Percentiles rank a stretch among this genome's conserved stretches.
phyloP scores from a whole-genome alignment of 2,329 filamentous ascomycete species.

The Paramyrothecium roridum region DNA sequence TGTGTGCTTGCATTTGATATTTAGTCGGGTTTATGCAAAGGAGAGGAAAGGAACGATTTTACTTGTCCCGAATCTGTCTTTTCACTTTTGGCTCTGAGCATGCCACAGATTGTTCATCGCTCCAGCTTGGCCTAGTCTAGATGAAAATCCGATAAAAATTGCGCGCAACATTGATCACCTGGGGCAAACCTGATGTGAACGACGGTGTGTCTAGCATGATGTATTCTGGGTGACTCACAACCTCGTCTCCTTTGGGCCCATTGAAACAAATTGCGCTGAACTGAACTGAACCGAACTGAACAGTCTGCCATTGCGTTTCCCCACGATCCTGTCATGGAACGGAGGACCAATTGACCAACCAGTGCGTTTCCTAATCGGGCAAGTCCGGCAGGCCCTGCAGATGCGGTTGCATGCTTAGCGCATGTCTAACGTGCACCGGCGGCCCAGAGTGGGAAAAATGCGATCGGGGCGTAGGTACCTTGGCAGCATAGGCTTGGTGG shows the following conservation, averaged over 20 bases:
- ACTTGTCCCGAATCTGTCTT: background rate
- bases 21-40: background rate
- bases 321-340: no score
- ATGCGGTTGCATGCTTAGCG: constrained; percentile 6
- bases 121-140: constrained; percentile 11
- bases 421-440: background rate
- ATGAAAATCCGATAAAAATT: constrained; percentile 8
- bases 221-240: no score
- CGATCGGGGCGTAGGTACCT: background rate
- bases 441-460: no score
- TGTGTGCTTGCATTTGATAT: background rate
- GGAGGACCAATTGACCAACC: background rate
- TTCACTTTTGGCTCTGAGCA: constrained; percentile 16
- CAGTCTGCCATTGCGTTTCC: no score
- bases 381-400: constrained; percentile 14
- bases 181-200: no score
- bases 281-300: no score
- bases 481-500: background rate
- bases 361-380: constrained; percentile 6
- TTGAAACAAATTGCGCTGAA: no score
- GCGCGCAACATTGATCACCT: background rate
- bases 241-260: no score
- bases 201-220: no score
- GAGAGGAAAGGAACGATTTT: background rate
- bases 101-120: constrained; percentile 13